phyloP scores from a whole-genome alignment of 495 filamentous ascomycete species.

The Penicillium herquei region DNA sequence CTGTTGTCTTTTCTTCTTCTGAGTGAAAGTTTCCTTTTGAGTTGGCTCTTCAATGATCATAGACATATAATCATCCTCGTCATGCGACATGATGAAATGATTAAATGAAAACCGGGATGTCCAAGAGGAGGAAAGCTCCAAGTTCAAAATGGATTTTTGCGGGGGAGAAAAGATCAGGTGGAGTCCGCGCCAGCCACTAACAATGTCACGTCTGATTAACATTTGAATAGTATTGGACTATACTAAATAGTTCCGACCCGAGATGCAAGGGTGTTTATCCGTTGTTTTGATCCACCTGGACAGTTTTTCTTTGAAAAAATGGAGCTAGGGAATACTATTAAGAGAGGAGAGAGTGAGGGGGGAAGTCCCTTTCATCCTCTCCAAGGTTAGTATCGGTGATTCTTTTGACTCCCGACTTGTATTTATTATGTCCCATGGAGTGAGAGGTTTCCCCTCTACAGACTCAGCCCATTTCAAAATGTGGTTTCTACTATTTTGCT shows the following conservation, averaged over 20 bases:
- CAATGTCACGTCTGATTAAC: neutral
- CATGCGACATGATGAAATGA: slow-evolving; percentile 16
- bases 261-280: neutral
- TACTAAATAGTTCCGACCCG: neutral
- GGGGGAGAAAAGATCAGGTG: slow-evolving; percentile 12
- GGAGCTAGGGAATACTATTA: too few species aligned
- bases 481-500: slow-evolving; percentile 13
- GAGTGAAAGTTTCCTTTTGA: slow-evolving; percentile 55
- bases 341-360: too few species aligned
- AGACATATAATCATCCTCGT: slow-evolving; percentile 61
- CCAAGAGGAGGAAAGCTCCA: neutral
- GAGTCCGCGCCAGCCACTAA: neutral
- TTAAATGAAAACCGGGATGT: neutral
- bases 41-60: slow-evolving; percentile 58
- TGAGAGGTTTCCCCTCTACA: neutral
- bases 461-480: slow-evolving; percentile 3
- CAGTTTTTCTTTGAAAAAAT: neutral
- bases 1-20: slow-evolving; percentile 53
- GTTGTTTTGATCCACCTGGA: neutral
- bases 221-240: too few species aligned
- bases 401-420: neutral
- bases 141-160: slow-evolving; percentile 16
- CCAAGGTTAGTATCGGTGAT: too few species aligned
- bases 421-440: neutral
- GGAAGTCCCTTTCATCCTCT: too few species aligned